These are phyloP conservation scores for Potentilla sterilis DNA, from an alignment of 306 rosid genomes.

Conservation along the genomic window DNA sequence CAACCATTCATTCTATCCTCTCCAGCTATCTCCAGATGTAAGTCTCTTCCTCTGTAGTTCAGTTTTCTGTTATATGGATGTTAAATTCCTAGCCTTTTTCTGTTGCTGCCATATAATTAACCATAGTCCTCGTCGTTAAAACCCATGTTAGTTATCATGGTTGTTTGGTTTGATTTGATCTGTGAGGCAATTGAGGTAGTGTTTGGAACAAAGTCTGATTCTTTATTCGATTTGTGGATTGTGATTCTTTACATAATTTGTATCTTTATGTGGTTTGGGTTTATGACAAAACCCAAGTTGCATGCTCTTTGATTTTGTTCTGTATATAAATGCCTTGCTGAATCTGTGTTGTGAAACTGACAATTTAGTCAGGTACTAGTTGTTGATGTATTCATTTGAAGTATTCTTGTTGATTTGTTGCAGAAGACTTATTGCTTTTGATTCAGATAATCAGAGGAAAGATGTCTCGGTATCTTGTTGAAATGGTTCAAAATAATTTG, in stretches of 20 bases:
- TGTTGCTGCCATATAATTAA: not conserved
- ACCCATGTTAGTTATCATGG: not conserved
- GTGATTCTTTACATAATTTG: not conserved
- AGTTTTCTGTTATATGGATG: not conserved
- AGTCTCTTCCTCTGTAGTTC: not conserved
- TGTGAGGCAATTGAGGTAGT: not conserved
- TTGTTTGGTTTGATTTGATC: slow-evolving; percentile 1
- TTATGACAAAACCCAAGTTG: not conserved
- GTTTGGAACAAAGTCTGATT: not conserved
- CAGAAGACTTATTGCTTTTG: slow-evolving; percentile 31
- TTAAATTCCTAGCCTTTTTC: not conserved
- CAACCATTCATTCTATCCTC: not conserved
- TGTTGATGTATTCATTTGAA: not conserved
- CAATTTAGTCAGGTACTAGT: not conserved
- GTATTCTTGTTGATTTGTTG: slow-evolving; percentile 18
- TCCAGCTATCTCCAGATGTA: not conserved
- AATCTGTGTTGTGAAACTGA: not conserved
- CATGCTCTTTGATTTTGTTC: not conserved
- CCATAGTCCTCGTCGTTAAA: too few relatives aligned
- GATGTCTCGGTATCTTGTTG: slow-evolving; percentile 40
- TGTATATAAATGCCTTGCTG: not conserved
- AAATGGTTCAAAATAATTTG: slow-evolving; percentile 22
- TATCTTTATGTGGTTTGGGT: not conserved
- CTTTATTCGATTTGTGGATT: not conserved
- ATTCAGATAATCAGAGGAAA: slow-evolving; percentile 19